A percentile compares a stretch with the other conserved stretches of the same genome.
These are phyloP conservation scores for Epithele typhae DNA, from an alignment of 768 basidiomycete genomes.

Conservation along the genomic window DNA sequence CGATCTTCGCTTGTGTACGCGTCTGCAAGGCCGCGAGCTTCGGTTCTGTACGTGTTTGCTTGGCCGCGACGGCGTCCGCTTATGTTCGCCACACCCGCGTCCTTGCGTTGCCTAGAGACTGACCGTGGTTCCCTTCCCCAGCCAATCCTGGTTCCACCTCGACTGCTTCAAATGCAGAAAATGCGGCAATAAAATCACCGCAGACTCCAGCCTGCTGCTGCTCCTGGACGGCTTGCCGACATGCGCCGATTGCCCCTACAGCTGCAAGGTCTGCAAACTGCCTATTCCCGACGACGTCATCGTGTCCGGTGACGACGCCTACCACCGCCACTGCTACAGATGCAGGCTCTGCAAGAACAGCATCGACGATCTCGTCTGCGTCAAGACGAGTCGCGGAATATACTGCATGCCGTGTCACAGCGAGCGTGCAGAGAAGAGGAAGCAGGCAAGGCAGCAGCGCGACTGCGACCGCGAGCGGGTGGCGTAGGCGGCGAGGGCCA, in stretches of 20 bases:
- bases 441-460: slow-evolving; percentile 61
- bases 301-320: slow-evolving; percentile 98
- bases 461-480: slow-evolving; percentile 37
- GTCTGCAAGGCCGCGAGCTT: background rate
- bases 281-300: slow-evolving; percentile 98
- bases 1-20: background rate
- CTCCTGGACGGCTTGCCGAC: slow-evolving; percentile 98
- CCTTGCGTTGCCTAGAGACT: background rate
- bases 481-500: slow-evolving; percentile 17
- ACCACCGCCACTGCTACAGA: slow-evolving; percentile 98
- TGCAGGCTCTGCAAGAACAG: slow-evolving; percentile 92
- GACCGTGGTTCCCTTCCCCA: slow-evolving; percentile 28
- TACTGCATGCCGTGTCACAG: slow-evolving; percentile 99
- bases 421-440: slow-evolving; percentile 90
- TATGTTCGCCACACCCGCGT: background rate
- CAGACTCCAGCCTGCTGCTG: slow-evolving; percentile 94
- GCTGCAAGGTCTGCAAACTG: slow-evolving; percentile 90
- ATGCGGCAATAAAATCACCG: slow-evolving; percentile 86
- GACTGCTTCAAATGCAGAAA: slow-evolving; percentile 98
- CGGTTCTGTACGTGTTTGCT: background rate
- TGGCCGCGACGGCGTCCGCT: background rate
- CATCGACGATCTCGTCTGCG: slow-evolving; percentile 97
- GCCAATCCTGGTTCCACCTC: slow-evolving; percentile 91
- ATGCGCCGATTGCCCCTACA: slow-evolving; percentile 89
- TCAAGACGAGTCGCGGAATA: slow-evolving; percentile 96